Evolutionary conservation across 768 basidiomycete species (phyloP).

Genomic region (Hypsizygus marmoreus): DNA sequence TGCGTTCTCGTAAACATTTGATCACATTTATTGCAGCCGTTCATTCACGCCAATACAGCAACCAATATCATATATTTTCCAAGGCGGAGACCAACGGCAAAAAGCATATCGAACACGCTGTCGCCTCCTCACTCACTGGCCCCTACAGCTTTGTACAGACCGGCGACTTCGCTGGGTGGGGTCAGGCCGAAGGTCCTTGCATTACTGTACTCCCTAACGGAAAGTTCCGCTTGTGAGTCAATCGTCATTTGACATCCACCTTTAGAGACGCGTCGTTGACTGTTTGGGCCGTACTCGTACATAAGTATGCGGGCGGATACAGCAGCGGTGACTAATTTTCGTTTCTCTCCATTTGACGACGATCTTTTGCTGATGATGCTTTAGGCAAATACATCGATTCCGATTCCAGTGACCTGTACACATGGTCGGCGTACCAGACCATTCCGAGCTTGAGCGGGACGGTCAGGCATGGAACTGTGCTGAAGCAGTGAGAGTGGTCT

Average conservation of each 20-base stretch:
- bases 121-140: conserved; percentile 32
- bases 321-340: conserved; percentile 21
- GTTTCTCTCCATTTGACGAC: neutral
- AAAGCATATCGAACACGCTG: conserved; percentile 34
- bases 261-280: too few relatives aligned
- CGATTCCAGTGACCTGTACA: conserved; percentile 34
- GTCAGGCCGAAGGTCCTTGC: conserved; percentile 34
- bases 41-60: conserved; percentile 17
- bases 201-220: conserved; percentile 32
- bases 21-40: neutral
- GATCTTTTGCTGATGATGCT: neutral
- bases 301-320: conserved; percentile 33
- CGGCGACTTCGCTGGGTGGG: conserved; percentile 37
- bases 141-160: conserved; percentile 36
- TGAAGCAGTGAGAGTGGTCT: conserved; percentile 33
- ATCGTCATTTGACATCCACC: neutral
- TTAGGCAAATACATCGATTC: conserved; percentile 37
- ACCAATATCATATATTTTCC: conserved; percentile 35
- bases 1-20: conserved; percentile 11
- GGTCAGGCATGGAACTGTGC: conserved; percentile 34
- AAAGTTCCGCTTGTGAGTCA: conserved; percentile 31
- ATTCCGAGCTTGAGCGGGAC: conserved; percentile 30
- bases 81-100: conserved; percentile 35
- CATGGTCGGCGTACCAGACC: conserved; percentile 31
- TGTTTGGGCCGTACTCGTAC: too few relatives aligned